A percentile compares a stretch with the other conserved stretches of the same genome.
Evolutionary conservation across 371 early-diverging fungal species (phyloP).

Genomic region (Lichtheimia ramosa): DNA sequence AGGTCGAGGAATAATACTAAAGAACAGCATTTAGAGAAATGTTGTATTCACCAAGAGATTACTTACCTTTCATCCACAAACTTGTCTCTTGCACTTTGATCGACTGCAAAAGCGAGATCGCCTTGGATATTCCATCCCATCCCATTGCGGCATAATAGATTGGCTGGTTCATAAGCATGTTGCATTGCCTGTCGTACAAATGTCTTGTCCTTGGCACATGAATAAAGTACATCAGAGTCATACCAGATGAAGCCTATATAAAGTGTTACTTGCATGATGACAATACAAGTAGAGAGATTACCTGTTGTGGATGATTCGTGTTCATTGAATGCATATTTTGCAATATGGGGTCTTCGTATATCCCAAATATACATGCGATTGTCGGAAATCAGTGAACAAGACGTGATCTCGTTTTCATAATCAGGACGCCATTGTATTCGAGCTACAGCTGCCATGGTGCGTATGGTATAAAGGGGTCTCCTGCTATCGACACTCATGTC

Average conservation of each 20-base stretch:
- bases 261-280: neutral
- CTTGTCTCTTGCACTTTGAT: constrained; percentile 29
- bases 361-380: constrained; percentile 78
- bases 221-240: constrained; percentile 63
- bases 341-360: constrained; percentile 70
- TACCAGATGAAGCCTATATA: constrained; percentile 67
- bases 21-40: neutral
- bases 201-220: constrained; percentile 78
- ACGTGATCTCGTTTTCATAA: constrained; percentile 70
- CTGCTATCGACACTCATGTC: constrained; percentile 72
- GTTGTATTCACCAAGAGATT: neutral
- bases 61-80: constrained; percentile 49
- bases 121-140: constrained; percentile 74
- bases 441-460: constrained; percentile 73
- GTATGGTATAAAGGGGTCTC: constrained; percentile 63
- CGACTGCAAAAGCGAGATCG: constrained; percentile 67
- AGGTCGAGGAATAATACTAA: constrained; percentile 16
- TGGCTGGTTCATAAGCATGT: constrained; percentile 49
- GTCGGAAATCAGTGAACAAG: constrained; percentile 70
- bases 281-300: constrained; percentile 4
- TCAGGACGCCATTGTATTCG: constrained; percentile 83
- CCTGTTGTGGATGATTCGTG: constrained; percentile 77
- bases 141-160: constrained; percentile 51
- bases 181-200: constrained; percentile 60
- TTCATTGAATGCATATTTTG: constrained; percentile 69